phyloP scores from a whole-genome alignment of 768 basidiomycete species.

The Auricularia cornea region DNA sequence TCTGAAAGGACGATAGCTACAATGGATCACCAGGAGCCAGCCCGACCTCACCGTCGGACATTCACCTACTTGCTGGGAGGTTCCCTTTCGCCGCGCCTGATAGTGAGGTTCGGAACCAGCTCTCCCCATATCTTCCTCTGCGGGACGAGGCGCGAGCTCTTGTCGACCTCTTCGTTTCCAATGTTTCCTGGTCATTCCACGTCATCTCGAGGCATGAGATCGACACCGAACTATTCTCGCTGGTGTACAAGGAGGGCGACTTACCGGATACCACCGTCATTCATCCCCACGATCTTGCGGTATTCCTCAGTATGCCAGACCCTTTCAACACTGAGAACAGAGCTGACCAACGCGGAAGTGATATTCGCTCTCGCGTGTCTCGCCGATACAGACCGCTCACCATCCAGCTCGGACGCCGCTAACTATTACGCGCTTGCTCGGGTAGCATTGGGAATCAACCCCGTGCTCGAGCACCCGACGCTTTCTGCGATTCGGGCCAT shows the following conservation, averaged over 20 bases:
- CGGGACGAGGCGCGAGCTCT: slow-evolving; percentile 48
- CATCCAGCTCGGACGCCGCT: slow-evolving; percentile 60
- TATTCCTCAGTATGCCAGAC: slow-evolving; percentile 40
- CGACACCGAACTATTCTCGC: slow-evolving; percentile 41
- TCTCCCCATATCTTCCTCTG: too few species aligned
- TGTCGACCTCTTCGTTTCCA: slow-evolving; percentile 50
- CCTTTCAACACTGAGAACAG: background rate
- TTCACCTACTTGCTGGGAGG: too few species aligned
- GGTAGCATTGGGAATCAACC: slow-evolving; percentile 15
- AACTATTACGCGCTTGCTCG: slow-evolving; percentile 62
- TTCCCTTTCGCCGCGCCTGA: too few species aligned
- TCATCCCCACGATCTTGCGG: slow-evolving; percentile 45
- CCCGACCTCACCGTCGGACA: too few species aligned
- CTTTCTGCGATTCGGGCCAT: background rate
- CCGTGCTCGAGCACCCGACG: background rate
- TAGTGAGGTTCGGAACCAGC: too few species aligned
- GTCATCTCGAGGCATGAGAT: slow-evolving; percentile 54
- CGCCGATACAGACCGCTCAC: slow-evolving; percentile 45
- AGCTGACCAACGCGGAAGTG: slow-evolving; percentile 18
- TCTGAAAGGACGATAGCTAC: too few species aligned
- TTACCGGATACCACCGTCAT: background rate
- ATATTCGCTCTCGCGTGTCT: slow-evolving; percentile 57
- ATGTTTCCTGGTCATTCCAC: slow-evolving; percentile 61
- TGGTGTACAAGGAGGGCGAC: too few species aligned
- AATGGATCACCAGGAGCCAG: too few species aligned